A percentile compares a stretch with the other conserved stretches of the same genome.
These are phyloP conservation scores for Hypoxylon subgilvum DNA, from an alignment of 495 filamentous ascomycete genomes.

Conservation along the genomic window DNA sequence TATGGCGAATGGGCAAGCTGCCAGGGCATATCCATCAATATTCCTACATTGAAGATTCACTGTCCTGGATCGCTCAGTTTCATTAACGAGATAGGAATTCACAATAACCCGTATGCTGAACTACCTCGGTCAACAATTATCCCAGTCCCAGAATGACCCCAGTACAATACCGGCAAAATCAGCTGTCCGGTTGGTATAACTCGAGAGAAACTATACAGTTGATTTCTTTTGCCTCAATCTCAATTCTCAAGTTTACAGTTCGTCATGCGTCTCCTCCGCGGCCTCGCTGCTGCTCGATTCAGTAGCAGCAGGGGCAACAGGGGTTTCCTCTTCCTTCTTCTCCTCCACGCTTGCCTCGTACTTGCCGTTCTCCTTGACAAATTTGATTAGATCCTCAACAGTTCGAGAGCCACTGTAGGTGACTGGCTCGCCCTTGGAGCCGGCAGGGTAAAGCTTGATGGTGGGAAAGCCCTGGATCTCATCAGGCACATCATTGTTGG, in stretches of 20 bases:
- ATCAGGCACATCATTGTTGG: constrained; percentile 94
- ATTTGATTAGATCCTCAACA: constrained; percentile 90
- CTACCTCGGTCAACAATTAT: constrained; percentile 42
- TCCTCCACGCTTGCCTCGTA: constrained; percentile 70
- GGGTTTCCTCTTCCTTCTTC: constrained; percentile 59
- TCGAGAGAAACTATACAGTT: constrained; percentile 40
- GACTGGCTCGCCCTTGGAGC: constrained; percentile 80
- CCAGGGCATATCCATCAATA: too few species aligned
- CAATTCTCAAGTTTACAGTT: constrained; percentile 60
- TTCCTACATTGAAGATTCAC: too few species aligned
- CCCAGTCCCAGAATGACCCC: constrained; percentile 39
- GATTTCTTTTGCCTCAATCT: constrained; percentile 24
- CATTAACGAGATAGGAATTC: constrained; percentile 33
- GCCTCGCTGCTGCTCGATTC: constrained; percentile 52
- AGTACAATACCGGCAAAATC: constrained; percentile 31
- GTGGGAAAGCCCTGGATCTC: constrained; percentile 98
- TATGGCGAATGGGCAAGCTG: too few species aligned
- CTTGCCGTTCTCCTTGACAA: constrained; percentile 94
- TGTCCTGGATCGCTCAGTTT: too few species aligned
- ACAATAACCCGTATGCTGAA: constrained; percentile 39
- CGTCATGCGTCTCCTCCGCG: constrained; percentile 63
- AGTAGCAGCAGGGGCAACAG: constrained; percentile 58
- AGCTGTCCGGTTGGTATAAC: constrained; percentile 29
- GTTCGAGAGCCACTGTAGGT: constrained; percentile 89
- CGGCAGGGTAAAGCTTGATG: constrained; percentile 97